Base-by-base conservation (phyloP, 495 filamentous ascomycete species). In the Astrocystis sublimbata region DNA sequence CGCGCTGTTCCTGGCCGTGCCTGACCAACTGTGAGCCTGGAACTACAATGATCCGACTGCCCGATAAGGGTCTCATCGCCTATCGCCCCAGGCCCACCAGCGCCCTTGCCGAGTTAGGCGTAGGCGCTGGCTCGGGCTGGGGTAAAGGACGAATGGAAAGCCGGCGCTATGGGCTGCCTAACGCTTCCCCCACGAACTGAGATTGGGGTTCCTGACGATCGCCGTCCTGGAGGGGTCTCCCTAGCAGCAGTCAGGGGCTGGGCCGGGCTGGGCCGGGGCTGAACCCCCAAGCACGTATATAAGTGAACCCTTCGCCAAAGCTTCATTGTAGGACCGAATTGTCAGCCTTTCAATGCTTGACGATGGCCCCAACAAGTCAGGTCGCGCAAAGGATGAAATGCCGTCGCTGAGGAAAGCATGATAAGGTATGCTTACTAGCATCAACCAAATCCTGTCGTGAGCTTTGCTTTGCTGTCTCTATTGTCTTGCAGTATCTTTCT, bases 201-300 rank as follows among this genome's bases (percentile, higher is more conserved):
- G 36, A 12, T 46, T 46, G 28, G 28, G 21, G 54, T 58, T 21
- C 55, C 55, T 58, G 55, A n/a, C 41, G 36, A 58, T 58, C 50
- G 5, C n/a, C 4, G 8, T 38, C 46, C 26, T 13, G n/a, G n/a
- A n/a, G n/a, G n/a, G n/a, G n/a, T 30, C 15, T n/a, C 28, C 26
- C 30, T 26, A 30, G 21, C 12, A 47, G 10, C 21, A 47, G 23
- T 15, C 23, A 21, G 23, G 23, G 43, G 12, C 7, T n/a, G 38
- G 17, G 12, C n/a, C n/a, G n/a, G n/a, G n/a, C n/a, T n/a, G n/a
- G n/a, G n/a, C n/a, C n/a, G n/a, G n/a, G n/a, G n/a, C n/a, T n/a
- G n/a, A n/a, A n/a, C n/a, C n/a, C n/a, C n/a, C n/a, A n/a, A n/a
- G n/a, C n/a, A n/a, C n/a, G n/a, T 21, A 6, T 26, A 28, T 26